These are phyloP conservation scores for Carex myosuroides DNA, from an alignment of 176 grass and related monocot species.

Conservation along the genomic window DNA sequence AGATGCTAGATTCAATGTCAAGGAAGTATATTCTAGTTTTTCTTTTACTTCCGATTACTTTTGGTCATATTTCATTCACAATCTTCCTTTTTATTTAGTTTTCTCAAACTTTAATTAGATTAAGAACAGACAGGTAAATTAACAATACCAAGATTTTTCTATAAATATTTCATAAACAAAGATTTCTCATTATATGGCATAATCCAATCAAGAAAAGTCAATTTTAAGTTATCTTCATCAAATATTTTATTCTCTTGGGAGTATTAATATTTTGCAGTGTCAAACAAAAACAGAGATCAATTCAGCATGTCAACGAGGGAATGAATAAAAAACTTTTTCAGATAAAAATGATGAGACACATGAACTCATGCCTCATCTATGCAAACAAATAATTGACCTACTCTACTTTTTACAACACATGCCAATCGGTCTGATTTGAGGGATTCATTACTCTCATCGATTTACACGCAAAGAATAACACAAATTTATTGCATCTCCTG, in stretches of 20 bases:
- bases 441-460: background rate
- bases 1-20: too few species aligned
- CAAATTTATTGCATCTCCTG: constrained; percentile 7
- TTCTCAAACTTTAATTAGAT: too few species aligned
- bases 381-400: constrained; percentile 24
- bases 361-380: constrained; percentile 17
- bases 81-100: too few species aligned
- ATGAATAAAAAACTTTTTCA: constrained; percentile 10
- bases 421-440: background rate
- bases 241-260: background rate
- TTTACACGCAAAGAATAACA: constrained; percentile 8
- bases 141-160: too few species aligned
- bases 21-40: too few species aligned
- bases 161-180: too few species aligned
- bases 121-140: too few species aligned
- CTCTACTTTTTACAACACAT: constrained; percentile 11
- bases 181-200: too few species aligned
- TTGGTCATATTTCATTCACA: too few species aligned
- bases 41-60: too few species aligned
- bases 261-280: background rate
- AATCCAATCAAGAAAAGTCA: background rate
- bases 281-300: background rate
- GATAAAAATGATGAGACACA: constrained; percentile 16
- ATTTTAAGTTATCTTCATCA: background rate
- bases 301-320: constrained; percentile 13